These are phyloP conservation scores for Metrosideros polymorpha DNA, from an alignment of 441 rosid genomes.

Conservation along the genomic window DNA sequence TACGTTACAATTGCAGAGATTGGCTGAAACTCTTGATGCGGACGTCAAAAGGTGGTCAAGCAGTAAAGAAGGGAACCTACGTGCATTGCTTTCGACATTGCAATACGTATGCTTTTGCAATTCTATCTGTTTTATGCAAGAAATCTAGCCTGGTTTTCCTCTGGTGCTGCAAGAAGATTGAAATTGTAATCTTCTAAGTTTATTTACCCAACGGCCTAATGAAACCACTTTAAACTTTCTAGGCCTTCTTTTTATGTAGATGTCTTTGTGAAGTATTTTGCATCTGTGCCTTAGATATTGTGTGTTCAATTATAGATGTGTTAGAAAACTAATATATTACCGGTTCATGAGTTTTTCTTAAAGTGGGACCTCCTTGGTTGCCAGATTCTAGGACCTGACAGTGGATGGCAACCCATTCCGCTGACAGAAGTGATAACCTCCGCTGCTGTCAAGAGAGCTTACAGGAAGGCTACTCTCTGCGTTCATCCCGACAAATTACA, in stretches of 20 bases:
- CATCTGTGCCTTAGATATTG: neutral
- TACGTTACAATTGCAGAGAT: slow-evolving; percentile 41
- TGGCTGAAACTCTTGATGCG: slow-evolving; percentile 80
- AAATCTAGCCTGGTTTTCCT: neutral
- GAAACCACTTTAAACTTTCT: neutral
- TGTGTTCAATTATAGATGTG: neutral
- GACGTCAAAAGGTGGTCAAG: slow-evolving; percentile 95
- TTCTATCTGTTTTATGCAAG: neutral
- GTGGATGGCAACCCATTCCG: slow-evolving; percentile 93
- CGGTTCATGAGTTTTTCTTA: neutral
- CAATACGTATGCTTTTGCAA: slow-evolving; percentile 64
- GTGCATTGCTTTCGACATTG: slow-evolving; percentile 90
- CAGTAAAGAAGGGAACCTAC: slow-evolving; percentile 90
- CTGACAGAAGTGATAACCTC: slow-evolving; percentile 90
- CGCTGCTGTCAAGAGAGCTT: slow-evolving; percentile 90
- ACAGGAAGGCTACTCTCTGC: slow-evolving; percentile 92
- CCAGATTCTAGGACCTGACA: slow-evolving; percentile 80
- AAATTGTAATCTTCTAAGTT: neutral
- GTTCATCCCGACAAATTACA: slow-evolving; percentile 96
- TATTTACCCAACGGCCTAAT: neutral
- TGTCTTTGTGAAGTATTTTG: neutral
- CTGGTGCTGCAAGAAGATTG: neutral
- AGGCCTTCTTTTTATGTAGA: neutral
- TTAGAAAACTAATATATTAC: neutral
- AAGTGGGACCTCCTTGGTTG: slow-evolving; percentile 1